Conservation (phyloP, 192 early-diverging fungal species). For the Spizellomyces sp. region DNA sequence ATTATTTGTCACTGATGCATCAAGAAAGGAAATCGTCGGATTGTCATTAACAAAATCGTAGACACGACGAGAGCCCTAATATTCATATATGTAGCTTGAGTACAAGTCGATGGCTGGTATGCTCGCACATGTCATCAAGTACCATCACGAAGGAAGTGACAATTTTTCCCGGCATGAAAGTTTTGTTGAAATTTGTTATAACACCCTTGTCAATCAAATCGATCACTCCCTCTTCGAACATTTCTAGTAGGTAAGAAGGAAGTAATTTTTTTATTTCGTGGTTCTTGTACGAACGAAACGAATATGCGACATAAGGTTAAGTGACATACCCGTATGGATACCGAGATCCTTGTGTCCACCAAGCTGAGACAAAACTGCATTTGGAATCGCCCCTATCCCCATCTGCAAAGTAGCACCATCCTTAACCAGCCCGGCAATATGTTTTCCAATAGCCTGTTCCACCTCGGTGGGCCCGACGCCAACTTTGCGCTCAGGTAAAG, state of each 20-base stretch:
- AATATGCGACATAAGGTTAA: too few relatives aligned
- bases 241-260: slow-evolving; percentile 23
- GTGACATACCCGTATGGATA: slow-evolving; percentile 46
- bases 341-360: slow-evolving; percentile 51
- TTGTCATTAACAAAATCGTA: slow-evolving; percentile 58
- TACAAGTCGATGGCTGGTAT: not conserved
- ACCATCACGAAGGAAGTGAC: slow-evolving; percentile 48
- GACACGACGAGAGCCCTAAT: slow-evolving; percentile 14
- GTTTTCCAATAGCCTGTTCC: slow-evolving; percentile 48
- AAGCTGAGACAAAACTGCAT: slow-evolving; percentile 50
- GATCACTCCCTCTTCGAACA: slow-evolving; percentile 55
- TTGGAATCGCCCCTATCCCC: slow-evolving; percentile 54
- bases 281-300: not conserved
- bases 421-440: slow-evolving; percentile 44
- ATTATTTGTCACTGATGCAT: slow-evolving; percentile 49
- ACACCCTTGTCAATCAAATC: slow-evolving; percentile 48
- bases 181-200: slow-evolving; percentile 48
- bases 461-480: slow-evolving; percentile 15
- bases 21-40: slow-evolving; percentile 40
- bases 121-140: too few relatives aligned
- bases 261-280: not conserved
- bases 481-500: too few relatives aligned
- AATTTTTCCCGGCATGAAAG: slow-evolving; percentile 37
- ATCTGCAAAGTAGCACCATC: slow-evolving; percentile 57
- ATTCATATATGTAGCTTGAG: not conserved